Percentiles rank a stretch among this genome's conserved stretches.
These are phyloP conservation scores for Naganishia onofrii DNA, from an alignment of 768 basidiomycete genomes.

Conservation along the genomic window DNA sequence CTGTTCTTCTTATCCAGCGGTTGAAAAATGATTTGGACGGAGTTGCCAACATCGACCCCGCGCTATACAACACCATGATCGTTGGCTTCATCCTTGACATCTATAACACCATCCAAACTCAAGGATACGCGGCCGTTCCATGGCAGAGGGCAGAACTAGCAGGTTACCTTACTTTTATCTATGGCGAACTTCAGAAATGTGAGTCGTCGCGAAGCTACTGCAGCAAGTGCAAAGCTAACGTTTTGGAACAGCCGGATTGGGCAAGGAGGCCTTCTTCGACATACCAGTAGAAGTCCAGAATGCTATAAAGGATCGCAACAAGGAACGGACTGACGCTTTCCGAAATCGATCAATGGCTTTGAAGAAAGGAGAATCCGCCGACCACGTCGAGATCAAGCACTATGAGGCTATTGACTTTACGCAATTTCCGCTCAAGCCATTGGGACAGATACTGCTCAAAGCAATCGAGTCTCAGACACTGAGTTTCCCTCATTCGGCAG, in stretches of 20 bases:
- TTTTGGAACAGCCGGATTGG: conserved; percentile 63
- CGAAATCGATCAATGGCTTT: conserved; percentile 12
- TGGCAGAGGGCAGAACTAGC: conserved; percentile 95
- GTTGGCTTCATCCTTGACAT: conserved; percentile 71
- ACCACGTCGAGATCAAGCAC: not conserved
- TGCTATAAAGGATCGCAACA: conserved; percentile 63
- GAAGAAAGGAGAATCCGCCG: conserved; percentile 21
- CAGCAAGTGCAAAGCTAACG: conserved; percentile 43
- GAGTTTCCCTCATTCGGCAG: conserved; percentile 75
- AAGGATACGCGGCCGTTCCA: conserved; percentile 62
- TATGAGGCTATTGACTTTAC: conserved; percentile 45
- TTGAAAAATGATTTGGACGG: conserved; percentile 82
- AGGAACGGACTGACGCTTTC: conserved; percentile 65
- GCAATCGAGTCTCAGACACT: conserved; percentile 80
- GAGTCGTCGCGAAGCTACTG: conserved; percentile 39
- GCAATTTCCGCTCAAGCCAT: conserved; percentile 73
- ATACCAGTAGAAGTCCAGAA: conserved; percentile 63
- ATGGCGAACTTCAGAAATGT: conserved; percentile 86
- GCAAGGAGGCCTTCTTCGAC: conserved; percentile 80
- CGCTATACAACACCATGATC: conserved; percentile 76
- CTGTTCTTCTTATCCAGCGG: conserved; percentile 59
- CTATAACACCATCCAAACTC: conserved; percentile 62
- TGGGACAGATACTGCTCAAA: conserved; percentile 82
- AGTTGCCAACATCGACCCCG: conserved; percentile 76
- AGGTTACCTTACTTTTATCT: conserved; percentile 87